phyloP scores from a whole-genome alignment of 2,329 filamentous ascomycete genomes.

The Podosphaera xanthii region DNA sequence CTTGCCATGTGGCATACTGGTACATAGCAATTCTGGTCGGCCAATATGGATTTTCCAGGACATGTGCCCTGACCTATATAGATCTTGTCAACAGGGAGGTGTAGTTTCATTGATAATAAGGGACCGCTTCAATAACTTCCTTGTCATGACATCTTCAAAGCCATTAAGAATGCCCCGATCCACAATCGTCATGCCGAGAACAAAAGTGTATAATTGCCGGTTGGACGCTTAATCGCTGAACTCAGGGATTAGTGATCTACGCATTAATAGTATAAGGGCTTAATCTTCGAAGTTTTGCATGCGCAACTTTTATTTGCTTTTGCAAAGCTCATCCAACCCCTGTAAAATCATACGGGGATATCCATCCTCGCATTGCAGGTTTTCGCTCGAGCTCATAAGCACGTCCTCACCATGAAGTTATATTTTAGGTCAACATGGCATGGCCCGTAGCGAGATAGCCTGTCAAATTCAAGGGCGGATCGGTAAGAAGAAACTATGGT shows the following conservation, averaged over 20 bases:
- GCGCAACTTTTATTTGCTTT: neutral
- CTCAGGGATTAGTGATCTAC: neutral
- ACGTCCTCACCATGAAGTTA: neutral
- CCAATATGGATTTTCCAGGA: neutral
- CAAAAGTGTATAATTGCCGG: neutral
- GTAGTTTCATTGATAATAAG: neutral
- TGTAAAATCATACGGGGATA: neutral
- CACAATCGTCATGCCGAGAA: neutral
- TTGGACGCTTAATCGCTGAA: neutral
- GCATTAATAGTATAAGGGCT: too few relatives aligned
- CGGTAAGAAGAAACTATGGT: neutral
- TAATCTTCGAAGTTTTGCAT: neutral
- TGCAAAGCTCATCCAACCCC: neutral
- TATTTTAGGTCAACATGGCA: neutral
- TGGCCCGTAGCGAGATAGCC: neutral
- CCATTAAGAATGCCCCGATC: too few relatives aligned
- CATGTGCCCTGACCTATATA: neutral
- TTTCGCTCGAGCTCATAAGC: neutral
- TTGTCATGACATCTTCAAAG: too few relatives aligned
- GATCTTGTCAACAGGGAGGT: neutral
- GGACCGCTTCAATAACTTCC: too few relatives aligned
- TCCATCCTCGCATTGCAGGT: neutral
- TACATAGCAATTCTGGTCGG: neutral
- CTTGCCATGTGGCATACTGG: too few relatives aligned
- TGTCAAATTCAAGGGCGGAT: neutral